Evolutionary conservation across 2,329 filamentous ascomycete genomes (phyloP).

Genomic region (Aspergillus latus): DNA sequence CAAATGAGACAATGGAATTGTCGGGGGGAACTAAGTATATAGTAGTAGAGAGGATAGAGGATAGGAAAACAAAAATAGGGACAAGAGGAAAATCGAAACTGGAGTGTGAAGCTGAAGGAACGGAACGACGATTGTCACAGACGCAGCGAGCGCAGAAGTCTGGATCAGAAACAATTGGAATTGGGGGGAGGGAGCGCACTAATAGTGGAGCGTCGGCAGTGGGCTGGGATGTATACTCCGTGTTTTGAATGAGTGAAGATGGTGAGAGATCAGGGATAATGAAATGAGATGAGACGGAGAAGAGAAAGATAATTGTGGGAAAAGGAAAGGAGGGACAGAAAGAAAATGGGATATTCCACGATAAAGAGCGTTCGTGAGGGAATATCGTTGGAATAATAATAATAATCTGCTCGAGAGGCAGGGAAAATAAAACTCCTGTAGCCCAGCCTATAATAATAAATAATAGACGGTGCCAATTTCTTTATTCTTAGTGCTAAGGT

Average conservation of each 20-base stretch:
- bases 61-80: constrained; percentile 8
- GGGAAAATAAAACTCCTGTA: constrained; percentile 10
- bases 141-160: constrained; percentile 6
- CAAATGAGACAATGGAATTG: constrained; percentile 7
- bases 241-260: background rate
- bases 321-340: background rate
- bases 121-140: constrained; percentile 15
- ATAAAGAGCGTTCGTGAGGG: constrained; percentile 10
- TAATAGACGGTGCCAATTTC: background rate
- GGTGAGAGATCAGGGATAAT: background rate
- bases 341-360: constrained; percentile 11
- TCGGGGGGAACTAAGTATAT: constrained; percentile 9
- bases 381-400: constrained; percentile 3
- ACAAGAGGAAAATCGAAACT: constrained; percentile 7
- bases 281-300: background rate
- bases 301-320: background rate
- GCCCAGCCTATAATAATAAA: constrained; percentile 1
- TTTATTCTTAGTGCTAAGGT: background rate
- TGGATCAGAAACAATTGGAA: constrained; percentile 14
- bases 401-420: constrained; percentile 3
- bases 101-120: constrained; percentile 11
- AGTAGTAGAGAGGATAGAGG: background rate
- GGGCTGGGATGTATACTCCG: background rate
- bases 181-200: constrained; percentile 11
- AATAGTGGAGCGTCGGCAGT: constrained; percentile 1